These are phyloP conservation scores for Boletellus ananiceps DNA, from an alignment of 768 basidiomycete species.

Conservation along the genomic window DNA sequence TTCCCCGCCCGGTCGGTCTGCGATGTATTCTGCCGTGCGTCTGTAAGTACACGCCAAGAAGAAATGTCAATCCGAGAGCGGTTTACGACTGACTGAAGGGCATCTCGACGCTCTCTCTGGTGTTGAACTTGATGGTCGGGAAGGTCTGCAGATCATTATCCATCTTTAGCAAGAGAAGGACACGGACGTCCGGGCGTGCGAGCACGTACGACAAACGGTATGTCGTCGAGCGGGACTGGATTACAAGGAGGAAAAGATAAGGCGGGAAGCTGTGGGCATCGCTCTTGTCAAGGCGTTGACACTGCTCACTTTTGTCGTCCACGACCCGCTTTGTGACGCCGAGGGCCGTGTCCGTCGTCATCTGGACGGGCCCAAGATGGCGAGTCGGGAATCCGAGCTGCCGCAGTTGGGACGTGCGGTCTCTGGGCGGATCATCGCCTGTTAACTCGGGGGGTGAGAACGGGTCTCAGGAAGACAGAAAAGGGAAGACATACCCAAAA, in stretches of 20 bases:
- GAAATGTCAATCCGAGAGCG: not conserved
- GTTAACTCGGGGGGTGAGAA: conserved; percentile 6
- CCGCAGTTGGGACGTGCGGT: conserved; percentile 87
- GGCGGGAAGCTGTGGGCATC: no score
- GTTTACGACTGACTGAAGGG: conserved; percentile 70
- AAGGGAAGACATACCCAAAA: conserved; percentile 41
- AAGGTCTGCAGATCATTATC: conserved; percentile 52
- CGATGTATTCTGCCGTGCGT: conserved; percentile 44
- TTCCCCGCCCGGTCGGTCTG: conserved; percentile 41
- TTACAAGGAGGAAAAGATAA: not conserved
- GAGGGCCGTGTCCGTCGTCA: conserved; percentile 98
- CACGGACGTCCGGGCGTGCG: no score
- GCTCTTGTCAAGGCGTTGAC: no score
- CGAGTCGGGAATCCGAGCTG: conserved; percentile 81
- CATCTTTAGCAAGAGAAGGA: no score
- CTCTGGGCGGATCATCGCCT: conserved; percentile 96
- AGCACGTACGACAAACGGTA: conserved; percentile 62
- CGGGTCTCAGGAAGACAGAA: not conserved
- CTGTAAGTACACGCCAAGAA: not conserved
- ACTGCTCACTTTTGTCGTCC: conserved; percentile 54
- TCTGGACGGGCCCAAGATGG: conserved; percentile 84
- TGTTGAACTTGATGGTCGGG: conserved; percentile 86
- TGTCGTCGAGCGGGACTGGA: conserved; percentile 59
- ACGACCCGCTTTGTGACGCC: conserved; percentile 66
- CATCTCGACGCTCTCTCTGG: conserved; percentile 94